These are phyloP conservation scores for Puccinia polysora DNA, from an alignment of 1,284 basidiomycete genomes.

Conservation along the genomic window DNA sequence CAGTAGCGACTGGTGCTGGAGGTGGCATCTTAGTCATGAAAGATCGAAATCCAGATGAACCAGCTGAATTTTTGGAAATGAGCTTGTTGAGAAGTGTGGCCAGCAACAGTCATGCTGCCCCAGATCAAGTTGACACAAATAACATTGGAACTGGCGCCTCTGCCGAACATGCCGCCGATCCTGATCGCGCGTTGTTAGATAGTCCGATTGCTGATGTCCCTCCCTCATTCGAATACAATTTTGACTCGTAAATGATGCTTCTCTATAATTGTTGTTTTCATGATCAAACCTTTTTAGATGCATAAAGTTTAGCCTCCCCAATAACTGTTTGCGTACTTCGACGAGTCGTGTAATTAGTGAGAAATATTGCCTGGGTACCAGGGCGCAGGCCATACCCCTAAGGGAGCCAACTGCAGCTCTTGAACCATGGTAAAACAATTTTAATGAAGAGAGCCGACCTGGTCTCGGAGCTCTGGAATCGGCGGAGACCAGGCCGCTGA, in stretches of 20 bases:
- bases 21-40: conserved; percentile 41
- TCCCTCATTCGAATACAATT: conserved; percentile 43
- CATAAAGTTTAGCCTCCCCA: no score
- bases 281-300: no score
- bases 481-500: no score
- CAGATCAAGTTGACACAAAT: neutral
- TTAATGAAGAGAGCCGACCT: no score
- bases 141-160: neutral
- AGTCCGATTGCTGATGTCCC: conserved; percentile 36
- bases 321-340: no score
- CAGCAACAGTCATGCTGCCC: neutral
- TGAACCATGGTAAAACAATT: no score
- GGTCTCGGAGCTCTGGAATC: no score
- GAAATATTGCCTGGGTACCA: no score
- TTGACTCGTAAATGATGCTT: conserved; percentile 30
- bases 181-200: conserved; percentile 24
- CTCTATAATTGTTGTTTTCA: no score
- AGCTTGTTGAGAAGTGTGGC: conserved; percentile 12
- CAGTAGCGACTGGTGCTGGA: conserved; percentile 39
- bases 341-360: no score
- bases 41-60: conserved; percentile 37
- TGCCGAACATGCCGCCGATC: conserved; percentile 1
- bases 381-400: no score
- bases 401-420: no score
- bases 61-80: conserved; percentile 37